Evolutionary conservation across 805 yeast species (phyloP).

Genomic region (Suhomyces kilbournensis): DNA sequence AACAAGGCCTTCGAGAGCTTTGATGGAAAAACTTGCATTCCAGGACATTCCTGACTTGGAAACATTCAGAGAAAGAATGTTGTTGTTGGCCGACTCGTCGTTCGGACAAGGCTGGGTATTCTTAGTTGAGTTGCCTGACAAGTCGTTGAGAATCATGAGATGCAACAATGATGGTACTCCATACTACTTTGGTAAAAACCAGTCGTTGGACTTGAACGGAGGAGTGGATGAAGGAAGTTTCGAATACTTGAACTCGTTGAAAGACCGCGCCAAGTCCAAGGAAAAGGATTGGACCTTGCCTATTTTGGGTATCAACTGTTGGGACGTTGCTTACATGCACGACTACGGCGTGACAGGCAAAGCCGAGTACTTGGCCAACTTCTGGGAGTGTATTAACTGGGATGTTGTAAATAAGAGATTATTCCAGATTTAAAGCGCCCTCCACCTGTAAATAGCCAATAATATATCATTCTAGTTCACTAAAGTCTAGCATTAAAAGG

Average conservation of each 20-base stretch:
- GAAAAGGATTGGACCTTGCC: slow-evolving; percentile 67
- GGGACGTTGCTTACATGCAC: slow-evolving; percentile 84
- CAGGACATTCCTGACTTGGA: slow-evolving; percentile 42
- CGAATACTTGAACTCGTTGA: slow-evolving; percentile 42
- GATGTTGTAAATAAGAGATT: slow-evolving; percentile 56
- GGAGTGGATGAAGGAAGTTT: slow-evolving; percentile 58
- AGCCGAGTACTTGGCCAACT: slow-evolving; percentile 64
- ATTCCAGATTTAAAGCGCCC: slow-evolving; percentile 26
- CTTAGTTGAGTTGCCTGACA: slow-evolving; percentile 62
- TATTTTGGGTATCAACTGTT: slow-evolving; percentile 71
- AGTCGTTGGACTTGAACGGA: slow-evolving; percentile 72
- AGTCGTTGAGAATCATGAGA: slow-evolving; percentile 50
- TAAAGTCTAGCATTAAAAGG: slow-evolving; percentile 21
- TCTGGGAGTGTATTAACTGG: slow-evolving; percentile 86
- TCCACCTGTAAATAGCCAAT: slow-evolving; percentile 7
- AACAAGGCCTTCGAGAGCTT: slow-evolving; percentile 36
- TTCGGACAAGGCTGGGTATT: slow-evolving; percentile 77
- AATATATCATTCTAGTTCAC: slow-evolving; percentile 10
- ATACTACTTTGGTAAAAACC: slow-evolving; percentile 65
- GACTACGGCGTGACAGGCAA: slow-evolving; percentile 85
- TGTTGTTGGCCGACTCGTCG: slow-evolving; percentile 48
- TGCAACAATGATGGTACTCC: slow-evolving; percentile 79
- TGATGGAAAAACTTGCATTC: slow-evolving; percentile 36
- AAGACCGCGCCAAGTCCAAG: slow-evolving; percentile 36
- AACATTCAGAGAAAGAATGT: slow-evolving; percentile 48